Evolutionary conservation across 139 green algal genomes (phyloP), one percentile per base, ranked within the genome.

Genomic region (Ettlia oleoabundans): DNA sequence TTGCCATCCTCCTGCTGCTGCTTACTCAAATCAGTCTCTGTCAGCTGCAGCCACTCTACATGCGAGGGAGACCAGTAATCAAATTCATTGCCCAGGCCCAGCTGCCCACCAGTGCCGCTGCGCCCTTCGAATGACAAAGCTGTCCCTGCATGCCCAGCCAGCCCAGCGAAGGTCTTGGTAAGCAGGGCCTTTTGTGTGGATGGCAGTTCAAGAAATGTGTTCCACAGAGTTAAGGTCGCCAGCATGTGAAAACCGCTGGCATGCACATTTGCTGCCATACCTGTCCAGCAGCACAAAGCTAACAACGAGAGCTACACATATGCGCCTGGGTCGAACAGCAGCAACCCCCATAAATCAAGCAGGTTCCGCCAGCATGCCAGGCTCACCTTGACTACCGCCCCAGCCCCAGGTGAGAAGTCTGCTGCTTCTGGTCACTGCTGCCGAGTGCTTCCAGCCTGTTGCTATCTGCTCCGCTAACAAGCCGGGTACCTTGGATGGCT

Each of bases 71-170:
- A 52, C 87, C 87, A 91, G 69, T 82, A 88, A 47, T 92, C 88
- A 69, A 82, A 86, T 1, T 92, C 88, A 38, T 89, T 84, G 61
- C 82, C 87, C 6, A 86, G 74, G 13, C 88, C 86, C 38, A 92
- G 86, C 82, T 92, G 88, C 4, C 88, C 88, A 0, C 88, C 88
- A 8, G 67, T 82, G 55, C 87, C 84, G 30, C 32, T 73, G 38
- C 40, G 22, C 28, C 76, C 43, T 26, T 89, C 77, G 3, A 85
- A 70, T 37, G 69, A 80, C 28, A 76, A 38, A 19, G 84, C 62
- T 1, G 78, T 82, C 38, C 82, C 85, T 87, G 77, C 75, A 68
- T 18, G n/a, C n/a, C n/a, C n/a, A n/a, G n/a, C n/a, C n/a, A n/a
- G n/a, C n/a, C n/a, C n/a, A n/a, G n/a, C n/a, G n/a, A n/a, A n/a